A percentile compares a stretch with the other conserved stretches of the same genome.
Conservation (phyloP, 2,329 filamentous ascomycete species). For the Aschersonia sp. region DNA sequence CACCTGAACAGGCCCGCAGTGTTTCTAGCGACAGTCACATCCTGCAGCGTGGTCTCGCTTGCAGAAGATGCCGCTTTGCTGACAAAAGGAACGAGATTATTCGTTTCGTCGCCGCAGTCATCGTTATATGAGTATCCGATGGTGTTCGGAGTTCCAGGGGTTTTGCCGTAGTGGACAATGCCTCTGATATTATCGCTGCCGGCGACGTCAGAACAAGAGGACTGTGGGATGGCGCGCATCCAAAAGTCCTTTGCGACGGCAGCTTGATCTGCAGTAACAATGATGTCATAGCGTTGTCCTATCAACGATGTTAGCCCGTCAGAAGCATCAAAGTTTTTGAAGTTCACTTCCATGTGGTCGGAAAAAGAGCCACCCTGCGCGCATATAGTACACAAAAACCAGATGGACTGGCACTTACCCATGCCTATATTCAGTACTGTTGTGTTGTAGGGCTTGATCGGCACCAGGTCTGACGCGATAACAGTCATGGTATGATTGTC, state of each 20-base stretch:
- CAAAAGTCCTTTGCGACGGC: conserved; percentile 25
- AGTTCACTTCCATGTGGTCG: too few relatives aligned
- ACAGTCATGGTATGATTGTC: conserved; percentile 43
- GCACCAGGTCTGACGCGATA: conserved; percentile 42
- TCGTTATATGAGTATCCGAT: not conserved
- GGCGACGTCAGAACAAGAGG: conserved; percentile 23
- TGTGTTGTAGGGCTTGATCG: conserved; percentile 38
- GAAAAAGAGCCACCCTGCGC: too few relatives aligned
- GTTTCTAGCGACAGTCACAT: not conserved
- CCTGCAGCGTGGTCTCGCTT: not conserved
- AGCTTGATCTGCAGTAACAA: conserved; percentile 23
- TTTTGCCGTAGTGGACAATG: conserved; percentile 28
- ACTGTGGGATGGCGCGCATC: conserved; percentile 23
- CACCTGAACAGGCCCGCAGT: not conserved
- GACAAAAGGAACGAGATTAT: not conserved
- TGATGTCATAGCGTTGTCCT: conserved; percentile 27
- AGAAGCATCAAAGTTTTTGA: not conserved
- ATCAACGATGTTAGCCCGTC: not conserved
- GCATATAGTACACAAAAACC: too few relatives aligned
- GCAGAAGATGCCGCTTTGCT: not conserved
- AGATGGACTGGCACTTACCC: conserved; percentile 9
- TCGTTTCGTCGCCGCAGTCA: not conserved
- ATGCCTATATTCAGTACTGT: conserved; percentile 31
- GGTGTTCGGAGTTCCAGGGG: conserved; percentile 3
- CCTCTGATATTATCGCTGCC: conserved; percentile 29